Evolutionary conservation across 345 rosid species (phyloP), one percentile per base, ranked within the genome.

Genomic region (Lepidium aucheri): DNA sequence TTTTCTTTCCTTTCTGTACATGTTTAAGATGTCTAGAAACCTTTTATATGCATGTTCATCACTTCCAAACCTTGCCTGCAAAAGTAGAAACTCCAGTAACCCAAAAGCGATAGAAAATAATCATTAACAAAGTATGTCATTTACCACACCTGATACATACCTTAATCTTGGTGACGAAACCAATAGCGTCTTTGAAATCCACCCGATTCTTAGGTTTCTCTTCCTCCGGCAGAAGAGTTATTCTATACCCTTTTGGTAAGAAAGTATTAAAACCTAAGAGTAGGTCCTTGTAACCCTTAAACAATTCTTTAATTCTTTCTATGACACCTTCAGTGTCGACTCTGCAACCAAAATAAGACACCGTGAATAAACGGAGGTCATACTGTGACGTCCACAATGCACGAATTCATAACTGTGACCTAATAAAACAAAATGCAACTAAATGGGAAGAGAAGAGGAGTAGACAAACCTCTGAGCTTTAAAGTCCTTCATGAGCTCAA

Each of bases 211-310:
- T 88, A 77, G 82, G 81, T 33, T 76, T 76, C 59, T 81, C 90
- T 46, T 85, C 91, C 44, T 85, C 88, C 4, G 75, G 84, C 14
- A 83, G 84, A 24, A 88, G 88, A 38, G 87, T 83, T 71, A 94
- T 94, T 74, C 76, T 86, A 71, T 79, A 83, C 20, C 90, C 97
- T 80, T 88, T 82, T 8, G 99, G 99, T 71, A 94, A 78, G 85
- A 94, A 94, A 74, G 93, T 83, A 76, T 94, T 94, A 69, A 94
- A 94, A 55, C 99, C 99, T 74, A 85, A 82, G 42, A 94, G 90
- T 44, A 94, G 79, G 72, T 85, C 85, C 62, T 71, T 75, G 65
- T 90, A 86, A 60, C 93, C 99, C 80, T 84, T 88, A 74, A 94
- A 94, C 73, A 94, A 81, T 28, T 83, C 91, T 72, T 94, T 90